Evolutionary conservation across 495 filamentous ascomycete species (phyloP), one percentile per base, ranked within the genome.

Genomic region (Penicillium coprophilum): DNA sequence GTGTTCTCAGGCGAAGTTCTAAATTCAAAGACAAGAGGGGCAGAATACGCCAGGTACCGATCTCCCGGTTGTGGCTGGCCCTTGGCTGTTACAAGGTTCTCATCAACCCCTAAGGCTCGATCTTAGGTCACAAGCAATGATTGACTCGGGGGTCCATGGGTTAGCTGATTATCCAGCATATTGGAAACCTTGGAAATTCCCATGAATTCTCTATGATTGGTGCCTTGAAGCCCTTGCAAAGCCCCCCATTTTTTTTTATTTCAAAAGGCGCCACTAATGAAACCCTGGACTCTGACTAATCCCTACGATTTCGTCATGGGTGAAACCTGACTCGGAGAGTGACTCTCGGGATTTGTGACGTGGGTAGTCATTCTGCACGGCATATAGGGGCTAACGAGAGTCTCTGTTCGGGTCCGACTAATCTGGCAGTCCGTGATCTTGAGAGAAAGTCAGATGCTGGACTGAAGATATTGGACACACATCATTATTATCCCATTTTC

Each of bases 401-500:
- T n/a, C n/a, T n/a, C n/a, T n/a, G n/a, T 17, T 38, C 34, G 15
- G 34, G 8, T 2, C 6, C 6, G 34, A 38, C 15, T n/a, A n/a
- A 17, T 27, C 2, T 27, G 24, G 24, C 24, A 27, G 24, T 4
- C 4, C 2, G n/a, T n/a, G n/a, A n/a, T n/a, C n/a, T n/a, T n/a
- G n/a, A n/a, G n/a, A n/a, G n/a, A n/a, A n/a, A n/a, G n/a, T n/a
- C n/a, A n/a, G n/a, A n/a, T n/a, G n/a, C n/a, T n/a, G n/a, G n/a
- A n/a, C n/a, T n/a, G n/a, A n/a, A n/a, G n/a, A n/a, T n/a, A n/a
- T n/a, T n/a, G n/a, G n/a, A 6, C 24, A 27, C 24, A 27, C 52
- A 54, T 54, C 52, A 54, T 54, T 20, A 54, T 54, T 54, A 54
- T 32, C 28, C 50, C 40, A 53, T 51, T 40, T 12, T 17, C 4